phyloP scores from a whole-genome alignment of 2,329 filamentous ascomycete species.

The Blastomyces emzantsi region DNA sequence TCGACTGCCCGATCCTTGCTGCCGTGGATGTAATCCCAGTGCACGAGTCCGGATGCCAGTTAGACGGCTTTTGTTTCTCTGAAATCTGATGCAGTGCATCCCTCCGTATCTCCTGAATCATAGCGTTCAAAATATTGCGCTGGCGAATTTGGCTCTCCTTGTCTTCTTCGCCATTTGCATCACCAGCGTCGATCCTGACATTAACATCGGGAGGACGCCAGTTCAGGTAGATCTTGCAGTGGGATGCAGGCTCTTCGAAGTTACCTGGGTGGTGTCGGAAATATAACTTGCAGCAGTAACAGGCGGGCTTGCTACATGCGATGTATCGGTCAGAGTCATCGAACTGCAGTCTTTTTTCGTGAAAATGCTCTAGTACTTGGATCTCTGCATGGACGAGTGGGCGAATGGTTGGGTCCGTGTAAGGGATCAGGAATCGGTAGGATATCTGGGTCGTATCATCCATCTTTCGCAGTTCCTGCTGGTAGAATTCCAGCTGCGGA shows the following conservation, averaged over 20 bases:
- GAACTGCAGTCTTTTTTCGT: slow-evolving; percentile 27
- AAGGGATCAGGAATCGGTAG: slow-evolving; percentile 20
- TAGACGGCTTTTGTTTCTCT: background rate
- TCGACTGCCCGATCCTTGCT: background rate
- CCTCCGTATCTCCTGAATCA: slow-evolving; percentile 20
- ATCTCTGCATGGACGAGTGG: slow-evolving; percentile 39
- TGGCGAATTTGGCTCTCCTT: slow-evolving; percentile 15
- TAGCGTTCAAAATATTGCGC: slow-evolving; percentile 22
- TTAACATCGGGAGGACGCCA: slow-evolving; percentile 22
- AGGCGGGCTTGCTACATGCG: slow-evolving; percentile 46
- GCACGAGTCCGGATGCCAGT: background rate
- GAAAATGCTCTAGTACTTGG: slow-evolving; percentile 42
- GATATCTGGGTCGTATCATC: slow-evolving; percentile 23
- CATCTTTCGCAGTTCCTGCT: slow-evolving; percentile 22
- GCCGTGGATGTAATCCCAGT: background rate
- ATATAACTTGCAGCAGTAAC: slow-evolving; percentile 39
- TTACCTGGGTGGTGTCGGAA: slow-evolving; percentile 23
- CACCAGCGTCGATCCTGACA: background rate
- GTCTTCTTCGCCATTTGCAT: slow-evolving; percentile 8
- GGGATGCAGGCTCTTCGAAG: slow-evolving; percentile 21
- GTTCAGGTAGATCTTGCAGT: slow-evolving; percentile 24
- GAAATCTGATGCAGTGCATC: slow-evolving; percentile 20
- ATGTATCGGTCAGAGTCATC: slow-evolving; percentile 38
- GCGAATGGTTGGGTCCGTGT: slow-evolving; percentile 19
- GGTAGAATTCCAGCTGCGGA: slow-evolving; percentile 13